Evolutionary conservation across 2,329 filamentous ascomycete species (phyloP).

Genomic region (Paecilomyces dactylethromorphus): DNA sequence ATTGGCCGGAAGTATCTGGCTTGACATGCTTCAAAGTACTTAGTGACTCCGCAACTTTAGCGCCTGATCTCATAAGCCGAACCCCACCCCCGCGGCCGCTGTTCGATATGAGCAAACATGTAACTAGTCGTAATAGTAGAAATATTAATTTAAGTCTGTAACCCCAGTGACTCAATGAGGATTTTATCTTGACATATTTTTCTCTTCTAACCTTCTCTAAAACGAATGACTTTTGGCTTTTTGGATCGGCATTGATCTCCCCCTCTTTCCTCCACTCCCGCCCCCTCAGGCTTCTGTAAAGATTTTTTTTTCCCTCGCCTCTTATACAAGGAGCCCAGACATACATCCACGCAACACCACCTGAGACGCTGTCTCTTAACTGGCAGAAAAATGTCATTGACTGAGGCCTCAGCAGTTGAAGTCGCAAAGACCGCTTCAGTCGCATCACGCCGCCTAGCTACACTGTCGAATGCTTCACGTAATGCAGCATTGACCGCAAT

Average conservation of each 20-base stretch:
- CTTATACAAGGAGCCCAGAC: background rate
- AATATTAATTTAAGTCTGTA: background rate
- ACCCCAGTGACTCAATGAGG: too few relatives aligned
- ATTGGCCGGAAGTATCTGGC: background rate
- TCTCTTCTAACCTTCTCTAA: too few relatives aligned
- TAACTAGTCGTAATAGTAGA: background rate
- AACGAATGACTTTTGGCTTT: background rate
- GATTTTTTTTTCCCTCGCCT: background rate
- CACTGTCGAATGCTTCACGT: constrained; percentile 66
- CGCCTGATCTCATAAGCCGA: background rate
- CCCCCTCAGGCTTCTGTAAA: background rate
- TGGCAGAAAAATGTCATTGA: constrained; percentile 68
- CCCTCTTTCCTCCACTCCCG: background rate
- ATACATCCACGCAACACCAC: background rate
- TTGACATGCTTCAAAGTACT: background rate
- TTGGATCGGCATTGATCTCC: background rate
- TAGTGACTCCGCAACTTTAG: background rate
- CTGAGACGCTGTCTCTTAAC: background rate
- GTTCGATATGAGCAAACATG: background rate
- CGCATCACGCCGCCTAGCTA: constrained; percentile 76
- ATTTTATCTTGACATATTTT: too few relatives aligned
- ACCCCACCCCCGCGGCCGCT: background rate
- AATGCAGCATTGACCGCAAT: constrained; percentile 82
- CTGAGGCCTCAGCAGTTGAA: constrained; percentile 71
- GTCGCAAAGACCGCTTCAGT: constrained; percentile 71